Percentiles rank a stretch among this genome's conserved stretches.
Conservation (phyloP, 2,329 filamentous ascomycete genomes). For the Sclerotinia trifoliorum region DNA sequence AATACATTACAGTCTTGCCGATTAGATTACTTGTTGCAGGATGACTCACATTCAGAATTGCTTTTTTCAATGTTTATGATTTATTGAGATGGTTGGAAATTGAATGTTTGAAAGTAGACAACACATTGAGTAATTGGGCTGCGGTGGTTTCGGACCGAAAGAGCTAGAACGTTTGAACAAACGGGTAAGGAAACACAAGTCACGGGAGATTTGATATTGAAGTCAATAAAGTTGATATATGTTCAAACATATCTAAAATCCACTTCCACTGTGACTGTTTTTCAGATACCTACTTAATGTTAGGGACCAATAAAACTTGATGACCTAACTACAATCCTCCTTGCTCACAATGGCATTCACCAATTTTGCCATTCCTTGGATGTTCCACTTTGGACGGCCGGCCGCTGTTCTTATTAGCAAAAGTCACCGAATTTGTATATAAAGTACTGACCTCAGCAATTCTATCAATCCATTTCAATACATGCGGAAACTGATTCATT, state of each 20-base stretch:
- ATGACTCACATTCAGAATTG: neutral
- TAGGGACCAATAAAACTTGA: no score
- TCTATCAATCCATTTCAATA: slow-evolving; percentile 53
- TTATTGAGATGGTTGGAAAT: neutral
- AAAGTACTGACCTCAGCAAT: slow-evolving; percentile 42
- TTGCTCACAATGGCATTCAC: neutral
- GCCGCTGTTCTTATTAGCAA: slow-evolving; percentile 24
- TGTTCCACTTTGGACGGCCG: slow-evolving; percentile 34
- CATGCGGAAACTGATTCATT: slow-evolving; percentile 49
- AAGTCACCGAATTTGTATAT: neutral
- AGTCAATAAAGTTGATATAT: neutral
- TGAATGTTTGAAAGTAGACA: neutral
- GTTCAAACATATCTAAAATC: neutral
- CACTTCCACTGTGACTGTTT: no score
- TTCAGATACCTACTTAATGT: no score
- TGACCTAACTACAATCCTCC: neutral
- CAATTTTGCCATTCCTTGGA: slow-evolving; percentile 29
- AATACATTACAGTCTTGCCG: neutral
- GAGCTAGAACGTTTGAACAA: neutral
- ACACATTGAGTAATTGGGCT: neutral
- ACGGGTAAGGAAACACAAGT: neutral
- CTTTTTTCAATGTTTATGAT: neutral
- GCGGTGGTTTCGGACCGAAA: neutral
- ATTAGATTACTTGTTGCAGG: neutral
- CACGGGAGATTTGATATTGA: neutral